These are phyloP conservation scores for Aspergillus novoparasiticus DNA, from an alignment of 2,329 filamentous ascomycete species.

Conservation along the genomic window DNA sequence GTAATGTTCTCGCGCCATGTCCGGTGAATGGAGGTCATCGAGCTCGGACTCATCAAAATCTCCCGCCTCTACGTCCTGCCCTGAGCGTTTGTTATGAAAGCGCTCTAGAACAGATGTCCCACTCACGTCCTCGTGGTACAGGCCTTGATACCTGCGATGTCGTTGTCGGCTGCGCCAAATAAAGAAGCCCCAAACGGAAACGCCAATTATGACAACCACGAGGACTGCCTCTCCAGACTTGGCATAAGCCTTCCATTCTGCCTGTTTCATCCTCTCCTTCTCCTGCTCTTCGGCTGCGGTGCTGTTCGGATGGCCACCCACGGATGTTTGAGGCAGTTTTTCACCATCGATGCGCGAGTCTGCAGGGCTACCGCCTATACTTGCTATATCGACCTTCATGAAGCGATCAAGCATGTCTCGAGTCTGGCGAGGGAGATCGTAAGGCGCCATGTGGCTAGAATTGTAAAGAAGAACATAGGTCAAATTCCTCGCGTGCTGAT, in stretches of 20 bases:
- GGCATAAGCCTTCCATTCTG: slow-evolving; percentile 86
- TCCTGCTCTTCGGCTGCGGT: slow-evolving; percentile 68
- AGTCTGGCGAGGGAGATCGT: slow-evolving; percentile 81
- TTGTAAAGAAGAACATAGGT: slow-evolving; percentile 97
- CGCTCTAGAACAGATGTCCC: slow-evolving; percentile 48
- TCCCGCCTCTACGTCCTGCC: slow-evolving; percentile 60
- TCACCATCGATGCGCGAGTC: slow-evolving; percentile 85
- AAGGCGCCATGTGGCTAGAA: slow-evolving; percentile 96
- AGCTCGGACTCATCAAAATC: slow-evolving; percentile 65
- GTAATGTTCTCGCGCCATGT: slow-evolving; percentile 44
- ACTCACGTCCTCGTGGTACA: slow-evolving; percentile 48
- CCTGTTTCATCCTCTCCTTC: slow-evolving; percentile 74
- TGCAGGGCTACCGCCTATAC: slow-evolving; percentile 77
- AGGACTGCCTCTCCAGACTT: slow-evolving; percentile 84
- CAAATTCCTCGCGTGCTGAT: slow-evolving; percentile 90
- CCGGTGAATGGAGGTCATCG: slow-evolving; percentile 53
- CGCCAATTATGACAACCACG: slow-evolving; percentile 75
- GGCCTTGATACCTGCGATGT: slow-evolving; percentile 46
- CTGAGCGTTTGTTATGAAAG: slow-evolving; percentile 47
- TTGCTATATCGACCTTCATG: slow-evolving; percentile 87
- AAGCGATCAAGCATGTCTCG: slow-evolving; percentile 98
- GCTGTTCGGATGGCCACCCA: slow-evolving; percentile 72
- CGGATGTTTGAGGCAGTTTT: slow-evolving; percentile 74
- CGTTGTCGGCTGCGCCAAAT: slow-evolving; percentile 60
- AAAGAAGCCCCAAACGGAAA: slow-evolving; percentile 72